These are phyloP conservation scores for Pseudonectria foliicola DNA, from an alignment of 2,329 filamentous ascomycete species.

Conservation along the genomic window DNA sequence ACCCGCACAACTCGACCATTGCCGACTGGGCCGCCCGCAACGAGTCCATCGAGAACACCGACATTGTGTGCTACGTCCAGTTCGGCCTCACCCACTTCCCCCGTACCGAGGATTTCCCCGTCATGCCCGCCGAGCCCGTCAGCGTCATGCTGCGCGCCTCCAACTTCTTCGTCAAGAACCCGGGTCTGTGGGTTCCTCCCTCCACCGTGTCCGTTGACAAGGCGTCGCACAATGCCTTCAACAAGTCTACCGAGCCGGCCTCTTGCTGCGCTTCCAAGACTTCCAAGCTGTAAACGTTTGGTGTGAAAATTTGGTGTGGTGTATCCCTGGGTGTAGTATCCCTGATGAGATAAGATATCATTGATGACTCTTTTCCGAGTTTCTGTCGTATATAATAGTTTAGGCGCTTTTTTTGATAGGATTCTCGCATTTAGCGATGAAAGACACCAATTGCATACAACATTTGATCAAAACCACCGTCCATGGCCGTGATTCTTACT, in stretches of 20 bases:
- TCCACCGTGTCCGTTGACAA: conserved; percentile 19
- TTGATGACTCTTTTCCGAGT: too few species aligned
- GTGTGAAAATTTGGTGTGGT: too few species aligned
- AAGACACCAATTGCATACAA: too few species aligned
- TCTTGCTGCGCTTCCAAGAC: too few species aligned
- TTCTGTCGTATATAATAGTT: too few species aligned
- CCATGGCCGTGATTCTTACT: too few species aligned
- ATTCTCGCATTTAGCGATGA: too few species aligned
- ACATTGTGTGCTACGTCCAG: conserved; percentile 89
- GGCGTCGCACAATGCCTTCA: conserved; percentile 15
- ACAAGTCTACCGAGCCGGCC: conserved; percentile 3
- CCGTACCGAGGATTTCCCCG: conserved; percentile 80
- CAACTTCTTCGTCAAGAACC: conserved; percentile 78
- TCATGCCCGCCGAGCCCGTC: conserved; percentile 87
- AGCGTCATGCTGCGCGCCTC: conserved; percentile 69
- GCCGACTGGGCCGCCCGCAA: conserved; percentile 72
- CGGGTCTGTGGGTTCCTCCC: conserved; percentile 73
- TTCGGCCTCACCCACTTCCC: conserved; percentile 91
- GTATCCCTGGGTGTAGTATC: too few species aligned
- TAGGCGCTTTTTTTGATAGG: too few species aligned
- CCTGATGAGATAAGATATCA: too few species aligned
- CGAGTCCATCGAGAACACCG: conserved; percentile 68
- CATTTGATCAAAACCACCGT: too few species aligned
- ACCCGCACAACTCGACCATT: conserved; percentile 56
- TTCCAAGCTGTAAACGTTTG: too few species aligned